Base-by-base conservation (phyloP, 2,329 filamentous ascomycete species). In the Cladosporium sphaerospermum region DNA sequence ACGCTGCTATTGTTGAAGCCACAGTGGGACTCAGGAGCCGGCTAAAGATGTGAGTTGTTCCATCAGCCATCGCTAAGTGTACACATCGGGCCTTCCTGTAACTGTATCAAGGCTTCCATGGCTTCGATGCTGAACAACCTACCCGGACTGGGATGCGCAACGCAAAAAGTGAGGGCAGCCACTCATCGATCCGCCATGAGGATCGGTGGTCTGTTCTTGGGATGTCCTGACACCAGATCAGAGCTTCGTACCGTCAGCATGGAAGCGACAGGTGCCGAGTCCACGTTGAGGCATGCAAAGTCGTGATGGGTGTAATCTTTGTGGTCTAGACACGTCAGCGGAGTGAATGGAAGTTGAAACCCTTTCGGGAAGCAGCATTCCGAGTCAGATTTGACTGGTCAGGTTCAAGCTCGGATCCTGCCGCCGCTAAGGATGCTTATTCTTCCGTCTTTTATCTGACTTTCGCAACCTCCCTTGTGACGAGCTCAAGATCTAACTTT, bases 291-390 rank as follows among this genome's bases (percentile, higher is more conserved):
- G 18, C 16, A 13, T 31, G 34, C 40, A 37, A 32, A 37, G 36
- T 19, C 32, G 32, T 43, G 40, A 44, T 36, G 48, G 40, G 48
- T 44, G 48, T 16, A 43, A 33, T 51, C 19, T 28, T 28, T 28
- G 11, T 19, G 40, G 40, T 28, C 40, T 28, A 42, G 40, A 42
- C 40, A 16, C 40, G 48, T 16, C 28, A 37, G 40, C 31, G 19
- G 16, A 51, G 48, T 19, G 28, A 28, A 11, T 40, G 42, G 48
- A 51, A 44, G 40, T 51, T 51, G 48, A 51, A 51, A 51, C 48
- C 40, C 31, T 37, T 44, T 51, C 28, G 39, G 48, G 48, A 51
- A 51, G 39, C 18, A 51, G 11, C 36, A n/a, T 16, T 39, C 36
- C 8, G 36, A 14, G 3, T 9, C n/a, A 4, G 4, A n/a, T 5